phyloP scores from a whole-genome alignment of 192 early-diverging fungal genomes.

The Radiomyces spectabilis region DNA sequence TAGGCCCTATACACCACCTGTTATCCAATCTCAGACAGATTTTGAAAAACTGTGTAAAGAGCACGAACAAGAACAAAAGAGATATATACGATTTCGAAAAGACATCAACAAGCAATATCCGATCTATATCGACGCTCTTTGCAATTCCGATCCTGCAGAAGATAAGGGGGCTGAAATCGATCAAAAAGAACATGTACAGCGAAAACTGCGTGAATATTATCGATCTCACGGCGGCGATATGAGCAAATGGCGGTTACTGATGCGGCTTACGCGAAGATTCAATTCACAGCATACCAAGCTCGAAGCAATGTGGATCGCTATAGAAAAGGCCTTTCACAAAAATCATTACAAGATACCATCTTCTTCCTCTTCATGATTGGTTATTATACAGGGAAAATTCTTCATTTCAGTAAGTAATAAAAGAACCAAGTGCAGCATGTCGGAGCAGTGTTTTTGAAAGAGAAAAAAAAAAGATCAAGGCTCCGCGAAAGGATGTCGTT shows the following conservation, averaged over 20 bases:
- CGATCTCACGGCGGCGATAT: not conserved
- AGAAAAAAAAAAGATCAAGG: too few relatives aligned
- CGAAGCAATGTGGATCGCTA: not conserved
- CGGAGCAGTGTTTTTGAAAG: too few relatives aligned
- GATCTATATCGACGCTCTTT: not conserved
- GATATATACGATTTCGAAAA: not conserved
- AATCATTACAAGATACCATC: too few relatives aligned
- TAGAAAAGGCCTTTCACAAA: constrained; percentile 1
- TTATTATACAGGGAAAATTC: too few relatives aligned
- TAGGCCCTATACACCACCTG: not conserved
- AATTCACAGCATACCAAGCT: not conserved
- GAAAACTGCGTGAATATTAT: not conserved
- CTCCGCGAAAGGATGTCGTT: too few relatives aligned
- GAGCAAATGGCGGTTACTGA: not conserved
- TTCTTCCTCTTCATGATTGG: too few relatives aligned
- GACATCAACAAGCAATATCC: not conserved
- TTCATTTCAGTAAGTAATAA: too few relatives aligned
- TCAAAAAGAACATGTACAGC: not conserved
- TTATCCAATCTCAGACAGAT: not conserved
- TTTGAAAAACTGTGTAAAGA: constrained; percentile 1
- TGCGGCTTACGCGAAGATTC: not conserved
- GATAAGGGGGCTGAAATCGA: not conserved
- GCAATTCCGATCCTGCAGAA: too few relatives aligned
- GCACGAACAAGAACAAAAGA: not conserved
- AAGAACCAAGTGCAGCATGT: too few relatives aligned